A percentile compares a stretch with the other conserved stretches of the same genome.
phyloP scores from a whole-genome alignment of 1,139 yeast genomes.

The Ogataea hybrid region DNA sequence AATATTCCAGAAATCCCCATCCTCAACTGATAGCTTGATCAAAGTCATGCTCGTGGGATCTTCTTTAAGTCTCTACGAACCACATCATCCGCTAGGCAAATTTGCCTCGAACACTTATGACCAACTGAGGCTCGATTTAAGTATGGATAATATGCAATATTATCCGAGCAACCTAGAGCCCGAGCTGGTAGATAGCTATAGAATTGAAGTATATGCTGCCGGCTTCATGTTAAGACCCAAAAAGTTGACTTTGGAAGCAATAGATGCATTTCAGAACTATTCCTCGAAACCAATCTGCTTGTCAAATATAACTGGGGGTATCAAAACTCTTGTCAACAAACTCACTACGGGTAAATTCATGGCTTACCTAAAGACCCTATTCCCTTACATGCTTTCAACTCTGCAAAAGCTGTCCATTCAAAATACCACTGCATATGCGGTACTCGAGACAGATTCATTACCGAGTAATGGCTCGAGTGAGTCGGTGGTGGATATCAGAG shows the following conservation, averaged over 20 bases:
- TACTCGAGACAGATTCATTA: conserved; percentile 12
- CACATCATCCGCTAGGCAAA: conserved; percentile 43
- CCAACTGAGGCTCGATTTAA: conserved; percentile 28
- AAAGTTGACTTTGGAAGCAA: conserved; percentile 33
- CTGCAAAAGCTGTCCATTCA: conserved; percentile 12
- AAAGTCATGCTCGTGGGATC: conserved; percentile 37
- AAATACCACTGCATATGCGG: not conserved
- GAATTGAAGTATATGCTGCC: conserved; percentile 42
- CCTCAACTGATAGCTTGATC: conserved; percentile 30
- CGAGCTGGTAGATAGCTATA: conserved; percentile 31
- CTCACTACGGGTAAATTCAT: conserved; percentile 20
- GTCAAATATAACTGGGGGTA: conserved; percentile 38
- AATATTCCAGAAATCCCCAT: conserved; percentile 24
- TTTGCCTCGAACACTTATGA: conserved; percentile 35
- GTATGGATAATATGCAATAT: conserved; percentile 24
- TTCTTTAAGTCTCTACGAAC: conserved; percentile 23
- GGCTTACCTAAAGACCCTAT: conserved; percentile 18
- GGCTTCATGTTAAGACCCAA: conserved; percentile 43
- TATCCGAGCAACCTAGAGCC: conserved; percentile 29
- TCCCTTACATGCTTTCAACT: conserved; percentile 20
- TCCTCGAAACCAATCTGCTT: conserved; percentile 20
- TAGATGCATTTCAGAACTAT: conserved; percentile 33
- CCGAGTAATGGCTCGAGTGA: conserved; percentile 12
- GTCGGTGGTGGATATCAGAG: conserved; percentile 23
- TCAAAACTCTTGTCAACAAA: conserved; percentile 31